Percentiles rank a stretch among this genome's conserved stretches.
Evolutionary conservation across 2,329 filamentous ascomycete genomes (phyloP).

Genomic region (Botrytis cinerea): DNA sequence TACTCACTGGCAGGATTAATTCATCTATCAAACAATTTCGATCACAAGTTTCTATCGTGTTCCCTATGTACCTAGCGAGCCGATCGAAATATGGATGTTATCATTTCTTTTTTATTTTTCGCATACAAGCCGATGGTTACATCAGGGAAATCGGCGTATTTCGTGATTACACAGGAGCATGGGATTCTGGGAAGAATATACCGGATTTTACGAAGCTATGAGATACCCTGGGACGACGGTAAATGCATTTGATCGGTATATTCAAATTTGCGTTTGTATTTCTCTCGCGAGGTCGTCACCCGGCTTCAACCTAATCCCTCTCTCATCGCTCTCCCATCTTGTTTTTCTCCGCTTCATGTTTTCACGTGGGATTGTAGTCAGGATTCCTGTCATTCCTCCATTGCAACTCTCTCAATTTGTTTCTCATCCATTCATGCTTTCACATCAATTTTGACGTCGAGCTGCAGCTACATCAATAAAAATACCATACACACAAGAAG

Average conservation of each 20-base stretch:
- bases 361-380: background rate
- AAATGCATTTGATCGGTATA: background rate
- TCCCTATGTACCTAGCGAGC: background rate
- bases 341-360: background rate
- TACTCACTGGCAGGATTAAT: conserved; percentile 17
- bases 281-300: background rate
- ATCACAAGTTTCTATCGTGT: background rate
- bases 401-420: background rate
- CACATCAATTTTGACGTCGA: background rate
- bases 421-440: background rate
- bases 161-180: background rate
- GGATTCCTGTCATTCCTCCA: background rate
- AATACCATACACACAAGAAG: background rate
- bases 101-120: background rate
- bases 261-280: background rate
- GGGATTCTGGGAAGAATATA: background rate
- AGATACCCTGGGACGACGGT: background rate
- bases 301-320: too few relatives aligned
- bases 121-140: background rate
- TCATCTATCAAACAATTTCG: background rate
- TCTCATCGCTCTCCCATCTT: background rate
- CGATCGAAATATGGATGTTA: background rate
- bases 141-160: background rate
- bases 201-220: background rate
- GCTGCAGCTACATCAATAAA: background rate